A percentile compares a stretch with the other conserved stretches of the same genome.
Conservation (phyloP, 257 asterid species). For the Sherardia arvensis region DNA sequence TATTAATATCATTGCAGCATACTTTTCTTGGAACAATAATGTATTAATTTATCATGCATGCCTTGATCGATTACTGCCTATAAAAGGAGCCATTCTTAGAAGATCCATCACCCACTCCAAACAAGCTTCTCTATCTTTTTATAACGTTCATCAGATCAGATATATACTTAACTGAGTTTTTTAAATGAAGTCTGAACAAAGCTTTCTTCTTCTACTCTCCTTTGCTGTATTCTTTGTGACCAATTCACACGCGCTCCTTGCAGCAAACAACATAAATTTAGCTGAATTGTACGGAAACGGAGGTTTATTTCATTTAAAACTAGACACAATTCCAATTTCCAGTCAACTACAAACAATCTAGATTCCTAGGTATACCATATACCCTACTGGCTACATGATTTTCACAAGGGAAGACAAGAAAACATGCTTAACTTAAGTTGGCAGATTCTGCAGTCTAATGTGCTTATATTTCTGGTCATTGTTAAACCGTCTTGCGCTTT, state of each 20-base stretch:
- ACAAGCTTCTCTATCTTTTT: too few relatives aligned
- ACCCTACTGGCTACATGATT: too few relatives aligned
- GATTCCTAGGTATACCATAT: background rate
- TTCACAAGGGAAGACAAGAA: background rate
- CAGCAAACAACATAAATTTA: too few relatives aligned
- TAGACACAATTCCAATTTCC: too few relatives aligned
- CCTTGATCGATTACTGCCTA: background rate
- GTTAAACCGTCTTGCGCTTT: constrained; percentile 64
- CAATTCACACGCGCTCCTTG: too few relatives aligned
- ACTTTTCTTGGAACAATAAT: too few relatives aligned
- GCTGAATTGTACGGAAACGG: too few relatives aligned
- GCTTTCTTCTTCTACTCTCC: constrained; percentile 2
- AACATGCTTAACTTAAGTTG: constrained; percentile 22
- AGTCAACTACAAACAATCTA: background rate
- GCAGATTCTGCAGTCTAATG: constrained; percentile 59
- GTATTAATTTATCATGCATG: too few relatives aligned
- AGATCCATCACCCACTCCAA: background rate
- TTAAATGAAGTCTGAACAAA: background rate
- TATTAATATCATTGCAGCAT: background rate
- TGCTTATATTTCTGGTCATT: constrained; percentile 80
- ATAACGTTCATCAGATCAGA: background rate
- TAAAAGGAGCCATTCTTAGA: background rate
- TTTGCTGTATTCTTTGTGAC: constrained; percentile 1
- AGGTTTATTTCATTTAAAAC: too few relatives aligned
- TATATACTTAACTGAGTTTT: background rate